Evolutionary conservation across 2,329 filamentous ascomycete species (phyloP).

Genomic region (Phialophora chinensis): DNA sequence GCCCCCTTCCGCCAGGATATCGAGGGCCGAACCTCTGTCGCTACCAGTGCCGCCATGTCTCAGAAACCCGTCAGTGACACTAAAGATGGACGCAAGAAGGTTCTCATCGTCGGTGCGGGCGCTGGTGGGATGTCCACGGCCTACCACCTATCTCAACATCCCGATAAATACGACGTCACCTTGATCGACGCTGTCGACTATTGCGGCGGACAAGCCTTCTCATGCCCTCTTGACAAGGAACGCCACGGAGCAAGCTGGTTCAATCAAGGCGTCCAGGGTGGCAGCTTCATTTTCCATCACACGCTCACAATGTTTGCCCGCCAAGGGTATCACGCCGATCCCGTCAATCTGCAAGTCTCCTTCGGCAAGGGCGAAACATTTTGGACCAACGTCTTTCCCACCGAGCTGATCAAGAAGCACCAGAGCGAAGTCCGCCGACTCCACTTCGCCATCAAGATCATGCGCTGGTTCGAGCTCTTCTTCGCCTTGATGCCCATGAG

Average conservation of each 20-base stretch:
- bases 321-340: slow-evolving; percentile 63
- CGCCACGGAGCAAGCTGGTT: slow-evolving; percentile 65
- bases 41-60: slow-evolving; percentile 22
- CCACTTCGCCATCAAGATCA: slow-evolving; percentile 59
- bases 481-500: slow-evolving; percentile 66
- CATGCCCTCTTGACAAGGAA: slow-evolving; percentile 61
- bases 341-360: slow-evolving; percentile 64
- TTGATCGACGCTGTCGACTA: slow-evolving; percentile 65
- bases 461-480: slow-evolving; percentile 61
- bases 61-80: slow-evolving; percentile 27
- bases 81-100: slow-evolving; percentile 49
- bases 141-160: slow-evolving; percentile 69
- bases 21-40: slow-evolving; percentile 18
- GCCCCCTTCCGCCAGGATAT: slow-evolving; percentile 25
- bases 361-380: slow-evolving; percentile 67
- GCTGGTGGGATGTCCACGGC: slow-evolving; percentile 60
- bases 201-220: slow-evolving; percentile 66
- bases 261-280: slow-evolving; percentile 68
- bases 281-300: slow-evolving; percentile 66
- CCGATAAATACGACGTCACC: slow-evolving; percentile 69
- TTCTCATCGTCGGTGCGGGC: slow-evolving; percentile 67
- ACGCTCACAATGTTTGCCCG: slow-evolving; percentile 66
- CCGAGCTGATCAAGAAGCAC: slow-evolving; percentile 60
- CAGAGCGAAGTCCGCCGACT: slow-evolving; percentile 62
- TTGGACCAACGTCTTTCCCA: slow-evolving; percentile 68